Evolutionary conservation across 2,329 filamentous ascomycete species (phyloP).

Genomic region (Pezicula neosporulosa): DNA sequence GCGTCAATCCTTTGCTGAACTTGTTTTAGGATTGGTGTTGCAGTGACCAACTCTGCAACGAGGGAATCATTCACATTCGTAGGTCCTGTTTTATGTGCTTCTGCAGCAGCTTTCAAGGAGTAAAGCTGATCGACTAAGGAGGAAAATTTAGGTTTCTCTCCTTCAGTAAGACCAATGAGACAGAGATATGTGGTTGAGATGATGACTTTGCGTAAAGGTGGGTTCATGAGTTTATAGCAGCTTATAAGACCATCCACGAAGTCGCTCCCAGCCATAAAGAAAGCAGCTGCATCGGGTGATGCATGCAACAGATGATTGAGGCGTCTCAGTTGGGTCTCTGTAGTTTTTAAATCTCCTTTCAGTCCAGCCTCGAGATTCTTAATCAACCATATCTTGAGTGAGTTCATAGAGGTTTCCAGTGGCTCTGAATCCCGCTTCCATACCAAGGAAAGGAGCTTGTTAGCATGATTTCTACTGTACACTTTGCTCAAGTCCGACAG

Average conservation of each 20-base stretch:
- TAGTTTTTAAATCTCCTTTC: constrained; percentile 48
- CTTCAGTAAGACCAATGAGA: constrained; percentile 66
- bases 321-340: constrained; percentile 51
- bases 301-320: constrained; percentile 62
- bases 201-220: constrained; percentile 61
- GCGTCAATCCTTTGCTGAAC: constrained; percentile 51
- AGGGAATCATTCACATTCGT: constrained; percentile 64
- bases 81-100: constrained; percentile 55
- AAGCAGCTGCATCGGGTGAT: constrained; percentile 51
- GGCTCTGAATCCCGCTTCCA: constrained; percentile 47
- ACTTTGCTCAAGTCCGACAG: constrained; percentile 64
- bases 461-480: constrained; percentile 61
- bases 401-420: constrained; percentile 53
- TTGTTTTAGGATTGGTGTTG: constrained; percentile 69
- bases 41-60: constrained; percentile 77
- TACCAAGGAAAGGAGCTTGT: constrained; percentile 45
- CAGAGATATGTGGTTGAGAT: constrained; percentile 74
- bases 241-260: constrained; percentile 73
- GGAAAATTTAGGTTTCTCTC: constrained; percentile 65
- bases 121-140: constrained; percentile 82
- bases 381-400: constrained; percentile 60
- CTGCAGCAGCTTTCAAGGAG: constrained; percentile 68
- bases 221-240: constrained; percentile 63
- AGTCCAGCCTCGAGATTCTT: constrained; percentile 59
- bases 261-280: constrained; percentile 82